Conservation (phyloP, 345 rosid species). For the Rhizophora apiculata region DNA sequence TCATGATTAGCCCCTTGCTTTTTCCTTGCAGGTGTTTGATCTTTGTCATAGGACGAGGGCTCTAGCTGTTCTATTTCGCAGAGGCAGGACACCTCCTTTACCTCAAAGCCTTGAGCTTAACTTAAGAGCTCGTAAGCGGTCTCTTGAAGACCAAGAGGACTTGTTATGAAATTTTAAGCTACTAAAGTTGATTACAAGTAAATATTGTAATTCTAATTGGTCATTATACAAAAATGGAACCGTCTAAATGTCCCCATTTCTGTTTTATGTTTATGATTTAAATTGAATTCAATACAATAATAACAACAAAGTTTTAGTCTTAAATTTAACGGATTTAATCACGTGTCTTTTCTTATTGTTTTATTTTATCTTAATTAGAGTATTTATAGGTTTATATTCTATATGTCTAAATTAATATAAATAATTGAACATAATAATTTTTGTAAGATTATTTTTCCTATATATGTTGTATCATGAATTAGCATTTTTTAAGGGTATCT, state of each 20-base stretch:
- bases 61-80: slow-evolving; percentile 73
- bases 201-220: slow-evolving; percentile 6
- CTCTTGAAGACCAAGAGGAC: slow-evolving; percentile 77
- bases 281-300: too few species aligned
- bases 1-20: slow-evolving; percentile 1
- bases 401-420: too few species aligned
- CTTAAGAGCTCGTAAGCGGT: slow-evolving; percentile 79
- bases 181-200: neutral
- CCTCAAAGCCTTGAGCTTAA: slow-evolving; percentile 85
- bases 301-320: too few species aligned
- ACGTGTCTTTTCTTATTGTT: too few species aligned
- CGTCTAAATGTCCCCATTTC: neutral
- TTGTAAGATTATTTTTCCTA: too few species aligned
- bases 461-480: too few species aligned
- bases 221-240: neutral
- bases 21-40: slow-evolving; percentile 68
- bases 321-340: too few species aligned
- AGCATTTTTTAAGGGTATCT: too few species aligned
- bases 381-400: too few species aligned
- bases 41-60: slow-evolving; percentile 81
- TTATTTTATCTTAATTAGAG: too few species aligned
- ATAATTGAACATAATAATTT: too few species aligned
- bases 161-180: slow-evolving; percentile 2
- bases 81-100: slow-evolving; percentile 83
- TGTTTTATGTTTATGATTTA: neutral